phyloP scores from a whole-genome alignment of 148 eudicot genomes.

The Rhododendron vialii region DNA sequence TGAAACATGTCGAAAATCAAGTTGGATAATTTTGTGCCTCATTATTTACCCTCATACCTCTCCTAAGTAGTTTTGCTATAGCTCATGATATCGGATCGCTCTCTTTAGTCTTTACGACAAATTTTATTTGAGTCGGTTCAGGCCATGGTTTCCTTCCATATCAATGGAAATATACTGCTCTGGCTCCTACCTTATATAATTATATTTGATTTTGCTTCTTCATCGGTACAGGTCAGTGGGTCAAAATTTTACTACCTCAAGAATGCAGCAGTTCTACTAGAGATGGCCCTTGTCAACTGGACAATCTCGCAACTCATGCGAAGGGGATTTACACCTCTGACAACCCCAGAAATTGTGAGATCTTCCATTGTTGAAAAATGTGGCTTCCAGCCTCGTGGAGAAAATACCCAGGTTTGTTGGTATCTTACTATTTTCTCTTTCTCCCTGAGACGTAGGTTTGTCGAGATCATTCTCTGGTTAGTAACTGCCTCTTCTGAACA shows the following conservation, averaged over 20 bases:
- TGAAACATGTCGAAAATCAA: neutral
- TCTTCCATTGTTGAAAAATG: conserved; percentile 89
- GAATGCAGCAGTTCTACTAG: conserved; percentile 88
- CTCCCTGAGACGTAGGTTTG: neutral
- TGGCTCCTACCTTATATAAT: neutral
- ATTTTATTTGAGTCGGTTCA: neutral
- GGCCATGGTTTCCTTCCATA: neutral
- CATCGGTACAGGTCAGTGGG: conserved; percentile 66
- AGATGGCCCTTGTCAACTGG: conserved; percentile 88
- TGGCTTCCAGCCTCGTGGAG: conserved; percentile 96
- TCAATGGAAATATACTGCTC: neutral
- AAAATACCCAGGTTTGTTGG: conserved; percentile 69
- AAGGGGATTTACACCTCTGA: conserved; percentile 85
- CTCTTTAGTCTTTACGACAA: neutral
- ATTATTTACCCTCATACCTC: neutral
- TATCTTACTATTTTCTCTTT: too few species aligned
- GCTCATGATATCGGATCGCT: neutral
- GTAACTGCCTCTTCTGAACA: neutral
- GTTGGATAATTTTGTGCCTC: neutral
- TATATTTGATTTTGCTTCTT: neutral
- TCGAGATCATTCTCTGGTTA: neutral
- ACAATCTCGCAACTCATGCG: conserved; percentile 67
- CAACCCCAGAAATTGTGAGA: conserved; percentile 85
- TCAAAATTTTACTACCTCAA: conserved; percentile 91
- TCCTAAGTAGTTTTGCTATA: neutral